Evolutionary conservation across 2,329 filamentous ascomycete species (phyloP).

Genomic region (Colletotrichum noveboracense): DNA sequence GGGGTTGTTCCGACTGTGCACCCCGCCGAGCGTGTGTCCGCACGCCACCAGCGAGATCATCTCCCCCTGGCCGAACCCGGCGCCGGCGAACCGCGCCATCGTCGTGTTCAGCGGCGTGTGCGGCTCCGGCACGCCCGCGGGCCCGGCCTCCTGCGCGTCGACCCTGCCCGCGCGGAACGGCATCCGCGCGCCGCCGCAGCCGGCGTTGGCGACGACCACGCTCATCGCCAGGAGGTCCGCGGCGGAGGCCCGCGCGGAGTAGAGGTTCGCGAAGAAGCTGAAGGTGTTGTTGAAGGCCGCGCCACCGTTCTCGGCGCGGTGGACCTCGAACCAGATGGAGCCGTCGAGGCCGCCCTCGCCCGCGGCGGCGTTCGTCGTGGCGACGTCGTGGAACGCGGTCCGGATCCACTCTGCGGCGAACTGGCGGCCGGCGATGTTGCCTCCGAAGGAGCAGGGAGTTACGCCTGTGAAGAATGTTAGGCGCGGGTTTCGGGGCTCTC

Average conservation of each 20-base stretch:
- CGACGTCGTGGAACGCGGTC: constrained; percentile 35
- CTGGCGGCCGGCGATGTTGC: constrained; percentile 26
- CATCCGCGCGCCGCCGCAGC: constrained; percentile 28
- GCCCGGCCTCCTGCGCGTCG: constrained; percentile 29
- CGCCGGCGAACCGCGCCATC: constrained; percentile 24
- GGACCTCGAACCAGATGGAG: constrained; percentile 34
- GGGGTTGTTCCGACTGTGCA: constrained; percentile 29
- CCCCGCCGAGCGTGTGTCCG: constrained; percentile 29
- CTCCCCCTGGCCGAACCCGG: constrained; percentile 26
- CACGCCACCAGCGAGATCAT: constrained; percentile 31
- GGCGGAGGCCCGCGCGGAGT: constrained; percentile 25
- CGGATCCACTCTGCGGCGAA: constrained; percentile 36
- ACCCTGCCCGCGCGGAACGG: constrained; percentile 28
- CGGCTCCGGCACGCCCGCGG: constrained; percentile 29
- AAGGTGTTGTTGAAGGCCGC: constrained; percentile 35
- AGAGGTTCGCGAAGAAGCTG: constrained; percentile 25
- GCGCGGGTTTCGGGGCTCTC: neutral
- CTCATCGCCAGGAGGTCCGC: constrained; percentile 38
- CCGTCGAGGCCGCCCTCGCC: constrained; percentile 34
- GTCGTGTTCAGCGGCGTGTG: constrained; percentile 26
- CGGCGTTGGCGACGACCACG: constrained; percentile 28
- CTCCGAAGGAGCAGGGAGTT: constrained; percentile 24
- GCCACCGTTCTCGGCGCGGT: constrained; percentile 32
- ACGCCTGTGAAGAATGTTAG: neutral
- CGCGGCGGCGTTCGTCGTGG: constrained; percentile 28